These are phyloP conservation scores for Zymoseptoria brevis DNA, from an alignment of 2,329 filamentous ascomycete species.

Conservation along the genomic window DNA sequence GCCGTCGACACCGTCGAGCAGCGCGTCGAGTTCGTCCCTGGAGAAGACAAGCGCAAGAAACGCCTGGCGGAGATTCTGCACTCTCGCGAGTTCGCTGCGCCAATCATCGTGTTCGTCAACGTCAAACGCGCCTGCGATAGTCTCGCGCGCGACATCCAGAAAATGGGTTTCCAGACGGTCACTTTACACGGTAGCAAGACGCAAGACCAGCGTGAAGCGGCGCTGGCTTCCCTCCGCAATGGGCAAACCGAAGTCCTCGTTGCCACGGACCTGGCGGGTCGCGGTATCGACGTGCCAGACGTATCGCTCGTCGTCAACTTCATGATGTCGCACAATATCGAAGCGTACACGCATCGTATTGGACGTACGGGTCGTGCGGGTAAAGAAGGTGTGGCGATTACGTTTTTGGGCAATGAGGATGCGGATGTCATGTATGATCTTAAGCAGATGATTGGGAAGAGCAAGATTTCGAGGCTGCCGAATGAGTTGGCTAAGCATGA, in stretches of 20 bases:
- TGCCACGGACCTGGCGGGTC: conserved; percentile 87
- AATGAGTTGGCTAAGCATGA: conserved; percentile 87
- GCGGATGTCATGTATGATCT: conserved; percentile 81
- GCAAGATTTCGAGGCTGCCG: conserved; percentile 75
- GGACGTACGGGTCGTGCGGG: conserved; percentile 95
- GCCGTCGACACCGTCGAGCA: conserved; percentile 97
- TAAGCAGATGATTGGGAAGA: conserved; percentile 92
- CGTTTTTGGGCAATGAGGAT: conserved; percentile 88
- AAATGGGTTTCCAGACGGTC: conserved; percentile 82
- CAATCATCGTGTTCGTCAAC: conserved; percentile 99
- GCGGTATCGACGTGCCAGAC: conserved; percentile 95
- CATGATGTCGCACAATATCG: conserved; percentile 92
- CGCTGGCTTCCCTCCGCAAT: conserved; percentile 72
- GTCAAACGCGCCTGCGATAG: conserved; percentile 99
- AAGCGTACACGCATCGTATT: conserved; percentile 93
- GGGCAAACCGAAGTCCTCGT: conserved; percentile 81
- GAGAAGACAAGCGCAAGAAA: conserved; percentile 95
- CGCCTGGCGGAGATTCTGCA: conserved; percentile 83
- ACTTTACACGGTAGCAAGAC: conserved; percentile 94
- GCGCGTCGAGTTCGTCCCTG: conserved; percentile 80
- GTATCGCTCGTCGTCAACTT: conserved; percentile 95
- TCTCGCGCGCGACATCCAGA: conserved; percentile 86
- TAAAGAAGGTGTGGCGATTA: conserved; percentile 92
- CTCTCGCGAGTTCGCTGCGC: conserved; percentile 70
- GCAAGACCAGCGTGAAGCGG: conserved; percentile 93